Evolutionary conservation across 495 filamentous ascomycete genomes (phyloP).

Genomic region (Tetracladium marchalianum): DNA sequence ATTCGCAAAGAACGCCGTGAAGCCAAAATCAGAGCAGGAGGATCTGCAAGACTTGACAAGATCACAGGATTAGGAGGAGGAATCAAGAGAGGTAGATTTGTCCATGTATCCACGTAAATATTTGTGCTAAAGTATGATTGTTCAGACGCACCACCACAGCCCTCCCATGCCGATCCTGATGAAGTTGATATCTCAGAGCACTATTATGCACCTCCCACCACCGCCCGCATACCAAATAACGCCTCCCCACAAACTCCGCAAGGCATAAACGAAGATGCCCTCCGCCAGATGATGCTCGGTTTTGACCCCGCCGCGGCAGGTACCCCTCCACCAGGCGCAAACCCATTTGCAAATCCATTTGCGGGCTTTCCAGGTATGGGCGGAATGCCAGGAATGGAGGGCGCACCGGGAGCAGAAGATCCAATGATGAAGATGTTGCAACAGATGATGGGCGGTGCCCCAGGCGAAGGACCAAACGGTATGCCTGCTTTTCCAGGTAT

Average conservation of each 20-base stretch:
- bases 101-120: neutral
- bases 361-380: slow-evolving; percentile 23
- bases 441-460: slow-evolving; percentile 43
- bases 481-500: slow-evolving; percentile 25
- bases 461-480: slow-evolving; percentile 23
- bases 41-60: slow-evolving; percentile 66
- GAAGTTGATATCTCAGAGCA: slow-evolving; percentile 62
- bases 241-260: slow-evolving; percentile 25
- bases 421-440: slow-evolving; percentile 52
- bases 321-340: slow-evolving; percentile 23
- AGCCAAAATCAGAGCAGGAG: slow-evolving; percentile 80
- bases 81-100: slow-evolving; percentile 33
- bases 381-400: slow-evolving; percentile 14
- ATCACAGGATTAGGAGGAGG: slow-evolving; percentile 75
- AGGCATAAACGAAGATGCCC: slow-evolving; percentile 13
- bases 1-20: slow-evolving; percentile 83
- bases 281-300: slow-evolving; percentile 38
- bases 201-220: slow-evolving; percentile 34
- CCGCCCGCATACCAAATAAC: slow-evolving; percentile 21
- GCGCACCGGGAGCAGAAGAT: slow-evolving; percentile 35
- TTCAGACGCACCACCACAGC: slow-evolving; percentile 15
- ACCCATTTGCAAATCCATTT: slow-evolving; percentile 22
- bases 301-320: slow-evolving; percentile 28
- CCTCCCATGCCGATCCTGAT: slow-evolving; percentile 48
- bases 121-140: neutral